These are phyloP conservation scores for Dendrostoma leiphaemia DNA, from an alignment of 2,329 filamentous ascomycete genomes.

Conservation along the genomic window DNA sequence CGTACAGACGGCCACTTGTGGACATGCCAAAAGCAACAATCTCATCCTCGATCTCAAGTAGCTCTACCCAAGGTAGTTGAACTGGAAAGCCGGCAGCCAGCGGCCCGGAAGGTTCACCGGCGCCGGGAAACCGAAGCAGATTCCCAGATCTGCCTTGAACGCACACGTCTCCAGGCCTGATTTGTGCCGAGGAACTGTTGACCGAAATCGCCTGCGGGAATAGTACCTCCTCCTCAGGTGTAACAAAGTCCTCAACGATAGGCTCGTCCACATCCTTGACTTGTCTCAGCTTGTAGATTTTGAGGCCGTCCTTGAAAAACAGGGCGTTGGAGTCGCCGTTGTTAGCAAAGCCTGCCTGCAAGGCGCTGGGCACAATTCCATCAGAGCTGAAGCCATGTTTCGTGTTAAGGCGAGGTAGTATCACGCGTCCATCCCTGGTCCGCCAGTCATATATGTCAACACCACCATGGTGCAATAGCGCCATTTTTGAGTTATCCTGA, in stretches of 20 bases:
- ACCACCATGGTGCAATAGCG: slow-evolving; percentile 65
- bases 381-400: slow-evolving; percentile 37
- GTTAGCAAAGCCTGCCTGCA: slow-evolving; percentile 32
- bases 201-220: slow-evolving; percentile 11
- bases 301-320: slow-evolving; percentile 25
- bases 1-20: slow-evolving; percentile 74
- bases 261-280: slow-evolving; percentile 15
- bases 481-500: slow-evolving; percentile 62
- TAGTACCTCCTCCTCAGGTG: slow-evolving; percentile 16
- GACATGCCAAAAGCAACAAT: slow-evolving; percentile 63
- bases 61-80: slow-evolving; percentile 53
- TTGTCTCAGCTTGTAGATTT: slow-evolving; percentile 10
- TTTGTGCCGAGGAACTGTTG: background rate
- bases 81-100: slow-evolving; percentile 39
- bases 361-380: slow-evolving; percentile 28
- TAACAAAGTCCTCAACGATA: slow-evolving; percentile 20
- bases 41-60: slow-evolving; percentile 39
- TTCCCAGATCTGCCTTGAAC: slow-evolving; percentile 46
- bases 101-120: slow-evolving; percentile 29
- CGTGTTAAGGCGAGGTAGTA: slow-evolving; percentile 40
- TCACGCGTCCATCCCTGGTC: slow-evolving; percentile 52
- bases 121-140: slow-evolving; percentile 37
- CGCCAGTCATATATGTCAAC: slow-evolving; percentile 72
- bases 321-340: slow-evolving; percentile 30
- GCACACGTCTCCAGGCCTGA: slow-evolving; percentile 31